Evolutionary conservation across 805 yeast species (phyloP).

Genomic region (Cyberlindnera petersonii): DNA sequence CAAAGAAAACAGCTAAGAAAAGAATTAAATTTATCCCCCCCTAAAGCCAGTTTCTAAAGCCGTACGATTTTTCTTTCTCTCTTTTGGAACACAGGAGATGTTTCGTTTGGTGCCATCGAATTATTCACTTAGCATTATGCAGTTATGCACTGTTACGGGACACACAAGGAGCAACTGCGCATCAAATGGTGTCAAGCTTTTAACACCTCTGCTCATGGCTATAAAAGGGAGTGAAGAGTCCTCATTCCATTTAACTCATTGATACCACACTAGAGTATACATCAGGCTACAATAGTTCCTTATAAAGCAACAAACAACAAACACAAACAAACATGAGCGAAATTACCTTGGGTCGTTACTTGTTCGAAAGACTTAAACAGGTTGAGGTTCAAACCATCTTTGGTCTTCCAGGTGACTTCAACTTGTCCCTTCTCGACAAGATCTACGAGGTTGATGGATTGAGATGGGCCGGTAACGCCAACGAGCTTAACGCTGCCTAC

Average conservation of each 20-base stretch:
- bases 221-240: conserved; percentile 1
- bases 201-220: neutral
- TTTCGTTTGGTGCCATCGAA: no score
- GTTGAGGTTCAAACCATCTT: conserved; percentile 66
- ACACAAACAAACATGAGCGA: conserved; percentile 23
- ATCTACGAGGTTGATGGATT: conserved; percentile 69
- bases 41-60: no score
- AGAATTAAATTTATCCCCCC: no score
- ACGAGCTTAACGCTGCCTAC: conserved; percentile 84
- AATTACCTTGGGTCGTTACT: conserved; percentile 69
- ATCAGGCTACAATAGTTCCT: neutral
- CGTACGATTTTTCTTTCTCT: no score
- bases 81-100: no score
- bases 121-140: conserved; percentile 17
- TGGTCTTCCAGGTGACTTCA: conserved; percentile 83
- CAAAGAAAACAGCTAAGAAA: no score
- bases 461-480: conserved; percentile 89
- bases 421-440: conserved; percentile 65
- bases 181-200: conserved; percentile 20
- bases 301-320: conserved; percentile 8
- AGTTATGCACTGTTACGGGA: conserved; percentile 19
- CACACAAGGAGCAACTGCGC: conserved; percentile 6
- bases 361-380: conserved; percentile 76
- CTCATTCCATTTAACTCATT: no score
- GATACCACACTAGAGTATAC: no score